phyloP scores from a whole-genome alignment of 2,329 filamentous ascomycete genomes.

The Xylaria sp. region DNA sequence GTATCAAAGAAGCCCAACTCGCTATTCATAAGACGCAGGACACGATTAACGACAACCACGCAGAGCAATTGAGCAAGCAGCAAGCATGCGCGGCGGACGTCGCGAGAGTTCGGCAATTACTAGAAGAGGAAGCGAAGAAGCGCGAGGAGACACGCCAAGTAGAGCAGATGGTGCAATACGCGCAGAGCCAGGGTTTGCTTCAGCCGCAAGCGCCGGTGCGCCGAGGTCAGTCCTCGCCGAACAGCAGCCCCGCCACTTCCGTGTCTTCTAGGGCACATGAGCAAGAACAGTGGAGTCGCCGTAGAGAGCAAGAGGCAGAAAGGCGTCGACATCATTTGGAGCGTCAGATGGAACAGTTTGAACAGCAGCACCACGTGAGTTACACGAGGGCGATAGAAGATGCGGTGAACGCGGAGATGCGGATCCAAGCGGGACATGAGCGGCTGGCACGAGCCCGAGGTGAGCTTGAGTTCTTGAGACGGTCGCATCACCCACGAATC shows the following conservation, averaged over 20 bases:
- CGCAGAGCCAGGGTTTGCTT: constrained; percentile 32
- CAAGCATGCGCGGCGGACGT: constrained; percentile 33
- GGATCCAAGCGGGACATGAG: constrained; percentile 17
- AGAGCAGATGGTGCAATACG: constrained; percentile 32
- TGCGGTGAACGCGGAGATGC: not conserved
- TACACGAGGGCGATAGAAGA: not conserved
- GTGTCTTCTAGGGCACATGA: not conserved
- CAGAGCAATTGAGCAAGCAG: constrained; percentile 31
- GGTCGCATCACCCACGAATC: not conserved
- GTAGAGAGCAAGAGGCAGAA: not conserved
- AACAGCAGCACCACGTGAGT: not conserved
- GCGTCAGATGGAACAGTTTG: constrained; percentile 4
- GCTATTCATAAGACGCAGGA: constrained; percentile 32
- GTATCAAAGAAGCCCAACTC: constrained; percentile 25
- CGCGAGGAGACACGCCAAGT: constrained; percentile 31
- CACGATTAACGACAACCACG: constrained; percentile 29
- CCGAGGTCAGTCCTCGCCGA: constrained; percentile 21
- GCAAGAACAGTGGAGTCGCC: not conserved
- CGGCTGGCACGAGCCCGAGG: constrained; percentile 11
- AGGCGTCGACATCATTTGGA: constrained; percentile 7
- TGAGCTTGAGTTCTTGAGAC: constrained; percentile 14
- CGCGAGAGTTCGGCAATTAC: constrained; percentile 27
- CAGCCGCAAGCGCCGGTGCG: constrained; percentile 24
- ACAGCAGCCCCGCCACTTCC: constrained; percentile 17
- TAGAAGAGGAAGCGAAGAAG: constrained; percentile 35